Evolutionary conservation across 495 filamentous ascomycete genomes (phyloP).

Genomic region (Penicillium crystallinum): DNA sequence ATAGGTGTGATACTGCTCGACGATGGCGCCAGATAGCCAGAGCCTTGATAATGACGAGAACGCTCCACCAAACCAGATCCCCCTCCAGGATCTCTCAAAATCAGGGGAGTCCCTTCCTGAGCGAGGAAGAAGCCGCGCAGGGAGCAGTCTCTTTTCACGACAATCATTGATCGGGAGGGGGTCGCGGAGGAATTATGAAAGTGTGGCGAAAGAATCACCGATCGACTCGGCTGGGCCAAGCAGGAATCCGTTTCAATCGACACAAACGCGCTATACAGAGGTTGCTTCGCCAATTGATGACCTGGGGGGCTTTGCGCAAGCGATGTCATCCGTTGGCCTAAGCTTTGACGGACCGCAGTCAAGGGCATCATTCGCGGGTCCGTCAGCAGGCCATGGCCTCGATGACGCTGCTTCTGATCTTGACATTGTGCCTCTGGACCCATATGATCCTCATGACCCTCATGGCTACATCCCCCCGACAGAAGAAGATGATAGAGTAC

Average conservation of each 20-base stretch:
- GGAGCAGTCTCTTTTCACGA: slow-evolving; percentile 32
- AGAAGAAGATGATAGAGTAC: slow-evolving; percentile 61
- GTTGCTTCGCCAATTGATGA: slow-evolving; percentile 44
- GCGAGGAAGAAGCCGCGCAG: slow-evolving; percentile 25
- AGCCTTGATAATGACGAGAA: slow-evolving; percentile 44
- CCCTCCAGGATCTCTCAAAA: slow-evolving; percentile 72
- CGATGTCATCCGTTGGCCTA: slow-evolving; percentile 57
- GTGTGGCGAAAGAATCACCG: slow-evolving; percentile 51
- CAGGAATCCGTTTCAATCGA: slow-evolving; percentile 25
- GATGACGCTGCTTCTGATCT: slow-evolving; percentile 29
- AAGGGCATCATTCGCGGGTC: slow-evolving; percentile 14
- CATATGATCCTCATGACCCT: slow-evolving; percentile 20
- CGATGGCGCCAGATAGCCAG: slow-evolving; percentile 58
- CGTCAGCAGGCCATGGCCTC: slow-evolving; percentile 16
- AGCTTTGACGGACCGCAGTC: slow-evolving; percentile 43
- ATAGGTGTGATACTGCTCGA: slow-evolving; percentile 36
- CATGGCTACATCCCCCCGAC: slow-evolving; percentile 46
- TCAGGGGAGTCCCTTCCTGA: slow-evolving; percentile 35
- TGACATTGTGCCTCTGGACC: slow-evolving; percentile 28
- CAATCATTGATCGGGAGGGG: slow-evolving; percentile 34
- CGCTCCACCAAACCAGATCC: slow-evolving; percentile 61
- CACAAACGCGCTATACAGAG: slow-evolving; percentile 23
- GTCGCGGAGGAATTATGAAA: slow-evolving; percentile 42
- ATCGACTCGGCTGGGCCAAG: slow-evolving; percentile 23
- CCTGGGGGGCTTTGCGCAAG: slow-evolving; percentile 50